Base-by-base conservation (phyloP, 2,329 filamentous ascomycete genomes). In the Onygenales sp. region DNA sequence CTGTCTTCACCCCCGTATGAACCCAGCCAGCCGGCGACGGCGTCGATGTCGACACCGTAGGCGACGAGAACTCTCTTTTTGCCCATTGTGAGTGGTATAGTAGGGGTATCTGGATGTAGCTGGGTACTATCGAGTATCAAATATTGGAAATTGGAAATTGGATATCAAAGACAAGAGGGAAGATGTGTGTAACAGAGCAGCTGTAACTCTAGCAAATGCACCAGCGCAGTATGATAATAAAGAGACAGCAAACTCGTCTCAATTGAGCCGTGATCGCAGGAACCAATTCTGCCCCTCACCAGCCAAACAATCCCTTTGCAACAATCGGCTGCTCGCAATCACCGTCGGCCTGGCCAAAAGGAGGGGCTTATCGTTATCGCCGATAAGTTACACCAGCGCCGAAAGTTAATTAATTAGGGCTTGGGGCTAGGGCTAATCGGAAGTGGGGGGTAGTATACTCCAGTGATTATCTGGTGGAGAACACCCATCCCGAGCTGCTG, bases 21-120 rank as follows among this genome's bases (percentile, higher is more conserved):
- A 0, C 86, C 86, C 0, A 89, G 73, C 86, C 86, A 89, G 7
- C 86, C 85, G 1, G 85, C 81, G 1, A 88, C 83, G n/a, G 85
- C 85, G 58, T 89, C 85, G 31, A 89, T 83, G 56, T 89, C 86
- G 27, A 88, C 82, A 2, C 84, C 83, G 60, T 87, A 87, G 59
- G 79, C 71, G 43, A 77, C 74, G 39, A 81, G 74, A 48, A 81
- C 74, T 50, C 77, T 70, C 58, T 80, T 80, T 65, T 72, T 73
- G 37, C 59, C 62, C 64, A 66, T 66, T 45, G 17, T 44, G 10
- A 3, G 44, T 31, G 21, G 27, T 49, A 17, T 9, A 8, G 76
- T 75, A 36, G 67, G 21, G 3, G 14, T 49, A 9, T 11, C 2
- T 9, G 13, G 10, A 14, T 14, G 9, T 10, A n/a, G 17, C 9